Conservation (phyloP, 148 eudicot genomes). For the Silene latifolia region DNA sequence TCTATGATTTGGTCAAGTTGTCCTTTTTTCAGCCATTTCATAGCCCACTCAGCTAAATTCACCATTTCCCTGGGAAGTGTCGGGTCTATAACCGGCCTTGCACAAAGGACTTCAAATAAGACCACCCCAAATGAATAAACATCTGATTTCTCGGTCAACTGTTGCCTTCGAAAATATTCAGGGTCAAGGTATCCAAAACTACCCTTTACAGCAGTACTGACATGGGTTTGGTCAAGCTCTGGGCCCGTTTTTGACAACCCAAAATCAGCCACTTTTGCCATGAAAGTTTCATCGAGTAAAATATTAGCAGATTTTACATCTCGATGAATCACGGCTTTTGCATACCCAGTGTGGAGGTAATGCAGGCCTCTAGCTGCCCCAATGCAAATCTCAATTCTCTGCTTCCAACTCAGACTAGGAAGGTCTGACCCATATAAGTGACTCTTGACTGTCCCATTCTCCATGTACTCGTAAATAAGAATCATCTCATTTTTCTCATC, state of each 20-base stretch:
- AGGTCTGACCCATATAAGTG: slow-evolving; percentile 72
- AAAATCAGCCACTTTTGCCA: slow-evolving; percentile 95
- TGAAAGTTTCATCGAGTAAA: slow-evolving; percentile 68
- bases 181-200: slow-evolving; percentile 96
- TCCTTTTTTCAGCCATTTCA: slow-evolving; percentile 87
- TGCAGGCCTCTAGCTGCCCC: slow-evolving; percentile 93
- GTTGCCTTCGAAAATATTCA: slow-evolving; percentile 88
- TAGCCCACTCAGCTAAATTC: slow-evolving; percentile 89
- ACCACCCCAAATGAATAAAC: slow-evolving; percentile 95
- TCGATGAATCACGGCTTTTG: slow-evolving; percentile 86
- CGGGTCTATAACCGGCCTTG: slow-evolving; percentile 89
- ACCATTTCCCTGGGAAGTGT: slow-evolving; percentile 84
- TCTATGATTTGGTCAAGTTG: slow-evolving; percentile 75
- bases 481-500: slow-evolving; percentile 92
- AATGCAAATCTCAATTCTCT: slow-evolving; percentile 90
- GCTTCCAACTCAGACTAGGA: slow-evolving; percentile 78
- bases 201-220: slow-evolving; percentile 94
- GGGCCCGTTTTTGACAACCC: slow-evolving; percentile 93
- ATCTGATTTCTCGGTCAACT: slow-evolving; percentile 88
- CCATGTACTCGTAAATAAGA: slow-evolving; percentile 92
- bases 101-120: slow-evolving; percentile 81
- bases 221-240: slow-evolving; percentile 89
- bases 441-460: slow-evolving; percentile 80
- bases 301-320: slow-evolving; percentile 97
- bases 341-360: slow-evolving; percentile 87